Conservation (phyloP, 2,329 filamentous ascomycete genomes). For the Phialophora tarda region DNA sequence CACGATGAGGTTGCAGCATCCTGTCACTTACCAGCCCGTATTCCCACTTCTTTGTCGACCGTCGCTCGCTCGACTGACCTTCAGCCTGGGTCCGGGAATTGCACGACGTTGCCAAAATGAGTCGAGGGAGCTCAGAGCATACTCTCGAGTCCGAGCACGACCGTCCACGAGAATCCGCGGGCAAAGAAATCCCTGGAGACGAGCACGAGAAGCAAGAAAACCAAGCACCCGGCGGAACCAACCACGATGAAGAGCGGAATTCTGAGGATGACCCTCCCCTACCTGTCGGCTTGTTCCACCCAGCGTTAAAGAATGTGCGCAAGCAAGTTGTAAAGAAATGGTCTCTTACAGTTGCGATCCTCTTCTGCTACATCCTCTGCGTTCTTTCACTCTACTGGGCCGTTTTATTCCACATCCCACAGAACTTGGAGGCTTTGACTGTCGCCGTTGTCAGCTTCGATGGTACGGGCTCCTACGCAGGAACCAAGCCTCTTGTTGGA, state of each 20-base stretch:
- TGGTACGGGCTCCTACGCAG: conserved; percentile 55
- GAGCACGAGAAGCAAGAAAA: conserved; percentile 5
- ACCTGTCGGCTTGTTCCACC: conserved; percentile 43
- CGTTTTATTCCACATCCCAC: conserved; percentile 58
- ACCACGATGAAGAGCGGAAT: conserved; percentile 21
- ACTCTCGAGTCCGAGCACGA: neutral
- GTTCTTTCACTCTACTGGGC: conserved; percentile 68
- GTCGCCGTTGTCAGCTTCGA: conserved; percentile 70
- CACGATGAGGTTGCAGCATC: neutral
- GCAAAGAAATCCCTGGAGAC: neutral
- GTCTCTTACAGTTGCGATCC: conserved; percentile 50
- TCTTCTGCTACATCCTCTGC: conserved; percentile 62
- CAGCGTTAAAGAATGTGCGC: conserved; percentile 37
- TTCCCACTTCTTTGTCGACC: neutral
- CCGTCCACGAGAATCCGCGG: neutral
- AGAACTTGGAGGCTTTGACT: conserved; percentile 56
- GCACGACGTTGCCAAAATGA: neutral
- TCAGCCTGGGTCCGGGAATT: neutral
- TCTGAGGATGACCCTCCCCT: conserved; percentile 22
- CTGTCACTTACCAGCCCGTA: neutral
- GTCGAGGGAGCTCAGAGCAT: conserved; percentile 6
- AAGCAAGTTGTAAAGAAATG: conserved; percentile 23
- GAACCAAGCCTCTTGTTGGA: conserved; percentile 61
- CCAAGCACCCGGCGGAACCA: conserved; percentile 5
- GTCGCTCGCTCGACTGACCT: neutral